Base-by-base conservation (phyloP, 106 monocot genomes). In the Acorus calamus region DNA sequence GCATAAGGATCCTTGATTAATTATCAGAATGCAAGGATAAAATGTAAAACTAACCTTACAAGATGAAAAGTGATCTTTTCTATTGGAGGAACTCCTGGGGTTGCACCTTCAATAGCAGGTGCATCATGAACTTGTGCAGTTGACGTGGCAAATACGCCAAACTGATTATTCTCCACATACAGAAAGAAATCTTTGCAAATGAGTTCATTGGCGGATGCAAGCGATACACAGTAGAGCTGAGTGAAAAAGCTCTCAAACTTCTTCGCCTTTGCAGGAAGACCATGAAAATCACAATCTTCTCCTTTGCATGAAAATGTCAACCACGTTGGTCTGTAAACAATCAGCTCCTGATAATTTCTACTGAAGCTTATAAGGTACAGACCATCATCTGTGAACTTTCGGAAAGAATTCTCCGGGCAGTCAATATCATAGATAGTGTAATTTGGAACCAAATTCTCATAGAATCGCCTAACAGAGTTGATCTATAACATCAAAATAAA, bases 61-160 rank as follows among this genome's bases (percentile, higher is more conserved):
- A 98, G 98, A 72, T 98, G 75, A 76, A 92, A 88, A 56, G 91
- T 91, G 14, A 98, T 98, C 74, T 83, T 98, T 67, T 98, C 98
- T 69, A 91, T 79, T 57, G 80, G 83, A 60, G 92, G 98, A n/a
- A 98, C 80, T 67, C 98, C 92, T 63, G 71, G 78, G 60, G 92
- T 45, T 60, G 88, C 88, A 42, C 98, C 98, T 43, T 88, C 83
- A 49, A 46, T 71, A 53, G 62, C 59, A 75, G 71, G 74, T 53
- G 78, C 69, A 44, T 92, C 88, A 28, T 85, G 81, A 49, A 56
- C 71, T 76, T 78, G 98, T 56, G 73, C 79, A 60, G 92, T 98
- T 65, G 92, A 88, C 44, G 98, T 98, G n/a, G 88, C 98, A 79
- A 98, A 98, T 62, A 98, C 64, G 74, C 98, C 98, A 75, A 92